Conservation (phyloP, 192 early-diverging fungal genomes). For the Coemansia sp. region DNA sequence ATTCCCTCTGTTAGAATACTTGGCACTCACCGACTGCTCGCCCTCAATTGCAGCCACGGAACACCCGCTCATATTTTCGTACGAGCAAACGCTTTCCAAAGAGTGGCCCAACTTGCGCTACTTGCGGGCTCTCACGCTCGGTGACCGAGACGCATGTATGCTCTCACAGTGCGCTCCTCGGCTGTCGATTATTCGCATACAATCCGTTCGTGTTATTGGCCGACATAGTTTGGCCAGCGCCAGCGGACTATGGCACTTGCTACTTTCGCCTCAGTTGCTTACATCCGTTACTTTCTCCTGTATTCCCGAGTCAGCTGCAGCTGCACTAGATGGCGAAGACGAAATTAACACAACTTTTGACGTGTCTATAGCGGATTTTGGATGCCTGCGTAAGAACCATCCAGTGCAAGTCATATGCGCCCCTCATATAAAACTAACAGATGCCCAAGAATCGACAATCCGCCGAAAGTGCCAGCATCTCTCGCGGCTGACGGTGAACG, state of each 20-base stretch:
- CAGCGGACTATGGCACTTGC: slow-evolving; percentile 23
- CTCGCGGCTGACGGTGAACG: not conserved
- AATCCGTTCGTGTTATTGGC: not conserved
- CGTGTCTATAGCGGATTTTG: slow-evolving; percentile 4
- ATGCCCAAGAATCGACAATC: slow-evolving; percentile 15
- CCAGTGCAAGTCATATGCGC: slow-evolving; percentile 15
- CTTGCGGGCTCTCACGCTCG: slow-evolving; percentile 17
- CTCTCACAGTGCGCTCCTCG: slow-evolving; percentile 17
- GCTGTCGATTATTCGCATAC: slow-evolving; percentile 14
- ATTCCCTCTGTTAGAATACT: slow-evolving; percentile 26
- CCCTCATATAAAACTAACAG: slow-evolving; percentile 17
- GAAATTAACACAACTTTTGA: not conserved
- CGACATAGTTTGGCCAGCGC: slow-evolving; percentile 7
- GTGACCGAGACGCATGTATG: slow-evolving; percentile 14
- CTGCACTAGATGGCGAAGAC: not conserved
- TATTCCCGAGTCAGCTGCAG: not conserved
- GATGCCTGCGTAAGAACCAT: slow-evolving; percentile 13
- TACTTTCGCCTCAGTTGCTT: slow-evolving; percentile 20
- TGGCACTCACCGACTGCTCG: slow-evolving; percentile 22
- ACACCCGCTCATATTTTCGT: slow-evolving; percentile 14
- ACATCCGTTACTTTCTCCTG: slow-evolving; percentile 10
- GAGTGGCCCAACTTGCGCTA: slow-evolving; percentile 23
- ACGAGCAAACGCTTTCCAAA: slow-evolving; percentile 32
- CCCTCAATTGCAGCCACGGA: slow-evolving; percentile 11
- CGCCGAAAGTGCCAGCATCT: slow-evolving; percentile 23